Conservation (phyloP, 1,284 basidiomycete species). For the Porogramme epimiltina region DNA sequence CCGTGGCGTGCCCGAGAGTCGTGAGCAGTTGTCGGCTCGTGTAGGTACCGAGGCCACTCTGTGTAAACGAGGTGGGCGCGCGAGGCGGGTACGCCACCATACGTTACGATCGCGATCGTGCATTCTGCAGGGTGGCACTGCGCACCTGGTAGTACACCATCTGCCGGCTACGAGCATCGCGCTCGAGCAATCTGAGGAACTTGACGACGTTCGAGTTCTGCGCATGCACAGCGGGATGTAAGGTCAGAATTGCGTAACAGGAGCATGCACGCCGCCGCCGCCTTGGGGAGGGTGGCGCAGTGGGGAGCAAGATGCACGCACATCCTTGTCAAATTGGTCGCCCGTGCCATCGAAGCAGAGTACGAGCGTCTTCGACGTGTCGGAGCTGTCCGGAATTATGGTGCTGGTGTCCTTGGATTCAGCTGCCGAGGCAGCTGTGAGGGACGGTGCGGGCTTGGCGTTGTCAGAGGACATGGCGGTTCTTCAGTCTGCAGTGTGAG, state of each 20-base stretch:
- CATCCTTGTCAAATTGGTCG: conserved; percentile 56
- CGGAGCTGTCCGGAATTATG: conserved; percentile 34
- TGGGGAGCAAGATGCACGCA: conserved; percentile 29
- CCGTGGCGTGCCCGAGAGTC: conserved; percentile 37
- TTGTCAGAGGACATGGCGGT: conserved; percentile 9
- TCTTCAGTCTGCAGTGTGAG: conserved; percentile 5
- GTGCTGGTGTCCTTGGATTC: conserved; percentile 25
- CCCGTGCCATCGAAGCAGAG: conserved; percentile 64
- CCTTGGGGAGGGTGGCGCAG: neutral
- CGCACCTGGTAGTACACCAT: conserved; percentile 66
- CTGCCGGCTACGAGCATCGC: conserved; percentile 50
- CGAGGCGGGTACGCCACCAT: neutral
- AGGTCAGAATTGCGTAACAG: neutral
- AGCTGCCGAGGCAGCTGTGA: neutral
- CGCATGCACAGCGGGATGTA: too few species aligned
- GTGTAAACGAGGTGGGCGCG: neutral
- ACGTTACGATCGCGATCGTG: conserved; percentile 15
- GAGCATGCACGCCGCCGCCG: neutral
- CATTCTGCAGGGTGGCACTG: conserved; percentile 1
- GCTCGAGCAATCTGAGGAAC: conserved; percentile 56
- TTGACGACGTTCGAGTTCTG: conserved; percentile 67
- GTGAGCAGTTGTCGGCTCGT: conserved; percentile 49
- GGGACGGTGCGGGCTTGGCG: neutral
- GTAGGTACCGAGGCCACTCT: conserved; percentile 60
- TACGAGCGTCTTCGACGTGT: conserved; percentile 42